Base-by-base conservation (phyloP, 192 early-diverging fungal species). In the Cetraspora pellucida region DNA sequence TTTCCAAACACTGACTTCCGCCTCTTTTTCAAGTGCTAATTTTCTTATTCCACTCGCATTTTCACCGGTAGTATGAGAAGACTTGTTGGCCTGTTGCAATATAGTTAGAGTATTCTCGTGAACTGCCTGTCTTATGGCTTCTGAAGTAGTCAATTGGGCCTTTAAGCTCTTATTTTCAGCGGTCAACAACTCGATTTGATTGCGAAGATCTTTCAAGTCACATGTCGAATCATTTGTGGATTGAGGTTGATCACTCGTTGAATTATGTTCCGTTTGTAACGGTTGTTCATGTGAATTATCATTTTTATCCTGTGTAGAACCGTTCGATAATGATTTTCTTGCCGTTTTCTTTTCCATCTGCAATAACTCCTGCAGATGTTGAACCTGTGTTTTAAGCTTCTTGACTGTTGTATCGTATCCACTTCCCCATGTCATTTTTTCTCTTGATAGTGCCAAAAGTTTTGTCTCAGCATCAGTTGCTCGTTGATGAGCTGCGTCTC, bases 401-500 rank as follows among this genome's bases (percentile, higher is more conserved):
- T 64, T 75, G 2, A 75, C 45, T 17, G 21, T 28, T 19, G 43
- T 63, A 49, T 75, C 73, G 28, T 60, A 75, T 25, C 73, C 73
- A 28, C 55, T 63, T 47, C 73, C 73, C 73, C 73, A 75, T 9
- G 6, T 14, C 45, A 75, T 63, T 50, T 75, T 75, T 52, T 75
- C 73, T 49, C 46, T 43, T 19, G 73, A 49, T 28, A 75, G 8
- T 37, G 57, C 25, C 19, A 75, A 21, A 46, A 75, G 46, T 75
- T 75, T 75, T 6, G 58, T 16, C 63, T 75, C 73, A 4, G 59
- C 73, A 9, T 75, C 73, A 11, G 1, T 63, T 13, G 59, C 59
- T 63, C 73, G 30, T 60, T 75, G 58, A 49, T 75, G 73, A 46
- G 73, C 73, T 21, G 73, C 60, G 27, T 50, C 47, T 49, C 37